phyloP scores from a whole-genome alignment of 139 green algal genomes.

The Bryopsis sp. region DNA sequence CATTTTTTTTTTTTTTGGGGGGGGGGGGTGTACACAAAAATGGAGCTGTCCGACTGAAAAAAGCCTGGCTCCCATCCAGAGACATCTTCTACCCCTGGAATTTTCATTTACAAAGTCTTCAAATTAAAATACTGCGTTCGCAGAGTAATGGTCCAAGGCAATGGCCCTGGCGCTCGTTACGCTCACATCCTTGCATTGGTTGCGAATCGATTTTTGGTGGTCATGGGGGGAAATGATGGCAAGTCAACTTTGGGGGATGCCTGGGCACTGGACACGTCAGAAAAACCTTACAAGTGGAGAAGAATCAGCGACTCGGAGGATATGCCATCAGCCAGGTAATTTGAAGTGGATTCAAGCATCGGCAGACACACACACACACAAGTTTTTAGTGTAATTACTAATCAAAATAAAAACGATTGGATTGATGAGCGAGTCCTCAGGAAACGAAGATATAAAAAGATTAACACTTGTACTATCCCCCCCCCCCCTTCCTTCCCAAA shows the following conservation, averaged over 20 bases:
- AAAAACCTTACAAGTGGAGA: constrained; percentile 97
- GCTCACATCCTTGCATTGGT: constrained; percentile 93
- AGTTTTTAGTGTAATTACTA: not conserved
- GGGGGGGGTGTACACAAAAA: no score
- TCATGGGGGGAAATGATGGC: constrained; percentile 95
- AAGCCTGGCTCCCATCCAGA: no score
- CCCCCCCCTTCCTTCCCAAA: no score
- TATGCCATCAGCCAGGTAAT: constrained; percentile 59
- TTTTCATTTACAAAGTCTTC: not conserved
- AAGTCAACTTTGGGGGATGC: constrained; percentile 78
- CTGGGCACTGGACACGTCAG: constrained; percentile 95
- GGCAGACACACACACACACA: not conserved
- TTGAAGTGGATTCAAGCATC: no score
- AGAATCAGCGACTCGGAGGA: constrained; percentile 78
- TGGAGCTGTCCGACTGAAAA: no score
- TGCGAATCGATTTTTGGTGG: constrained; percentile 94
- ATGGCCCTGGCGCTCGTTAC: constrained; percentile 86
- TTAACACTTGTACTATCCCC: no score
- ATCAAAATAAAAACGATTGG: no score
- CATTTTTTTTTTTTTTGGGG: no score
- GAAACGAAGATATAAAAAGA: no score
- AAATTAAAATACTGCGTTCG: not conserved
- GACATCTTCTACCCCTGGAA: not conserved
- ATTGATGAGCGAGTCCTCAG: no score
- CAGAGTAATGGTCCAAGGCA: constrained; percentile 90